A percentile compares a stretch with the other conserved stretches of the same genome.
These are phyloP conservation scores for Cryptosporidium canis DNA, from an alignment of 169 alveolate genomes.

Conservation along the genomic window DNA sequence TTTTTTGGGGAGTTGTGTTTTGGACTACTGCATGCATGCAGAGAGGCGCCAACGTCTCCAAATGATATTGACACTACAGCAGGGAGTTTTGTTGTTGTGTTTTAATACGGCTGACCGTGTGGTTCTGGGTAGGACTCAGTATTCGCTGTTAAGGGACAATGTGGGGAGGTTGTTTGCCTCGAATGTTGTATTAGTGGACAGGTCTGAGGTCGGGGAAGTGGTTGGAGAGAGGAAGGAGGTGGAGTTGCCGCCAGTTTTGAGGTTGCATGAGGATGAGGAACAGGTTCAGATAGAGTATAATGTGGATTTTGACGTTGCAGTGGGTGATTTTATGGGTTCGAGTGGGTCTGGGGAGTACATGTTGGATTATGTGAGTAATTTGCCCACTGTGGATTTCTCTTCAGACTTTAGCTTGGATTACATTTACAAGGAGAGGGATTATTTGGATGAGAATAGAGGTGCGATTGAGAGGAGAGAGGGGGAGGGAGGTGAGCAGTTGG, in stretches of 20 bases:
- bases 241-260: conserved; percentile 23
- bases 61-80: conserved; percentile 38
- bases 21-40: conserved; percentile 8
- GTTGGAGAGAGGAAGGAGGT: neutral
- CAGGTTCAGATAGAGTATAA: neutral
- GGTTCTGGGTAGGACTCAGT: neutral
- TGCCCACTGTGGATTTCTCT: neutral
- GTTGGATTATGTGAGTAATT: neutral
- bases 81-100: conserved; percentile 35
- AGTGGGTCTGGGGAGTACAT: neutral
- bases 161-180: neutral
- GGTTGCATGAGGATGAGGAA: neutral
- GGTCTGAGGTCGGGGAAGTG: neutral
- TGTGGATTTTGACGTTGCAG: neutral
- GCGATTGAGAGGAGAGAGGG: neutral
- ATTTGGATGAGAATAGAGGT: conserved; percentile 3
- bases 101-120: conserved; percentile 3
- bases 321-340: neutral
- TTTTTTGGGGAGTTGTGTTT: conserved; percentile 12
- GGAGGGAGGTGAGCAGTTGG: neutral
- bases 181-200: neutral
- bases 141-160: conserved; percentile 1
- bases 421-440: neutral
- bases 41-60: neutral
- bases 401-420: conserved; percentile 13